These are phyloP conservation scores for Kazachstania bromeliacearum DNA, from an alignment of 805 yeast species.

Conservation along the genomic window DNA sequence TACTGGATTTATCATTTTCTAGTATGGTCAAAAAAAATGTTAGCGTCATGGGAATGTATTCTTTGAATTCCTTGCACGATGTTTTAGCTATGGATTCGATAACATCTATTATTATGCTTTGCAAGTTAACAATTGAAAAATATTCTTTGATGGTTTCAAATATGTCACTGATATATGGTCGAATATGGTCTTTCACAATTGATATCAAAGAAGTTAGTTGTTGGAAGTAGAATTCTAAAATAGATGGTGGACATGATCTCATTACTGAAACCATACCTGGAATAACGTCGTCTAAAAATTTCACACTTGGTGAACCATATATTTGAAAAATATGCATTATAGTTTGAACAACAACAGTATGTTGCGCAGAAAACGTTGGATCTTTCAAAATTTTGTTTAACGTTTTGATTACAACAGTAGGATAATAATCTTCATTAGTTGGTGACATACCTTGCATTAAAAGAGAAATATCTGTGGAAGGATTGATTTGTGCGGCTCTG, in stretches of 20 bases:
- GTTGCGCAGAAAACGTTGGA: slow-evolving; percentile 75
- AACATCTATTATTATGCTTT: slow-evolving; percentile 67
- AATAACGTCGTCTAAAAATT: slow-evolving; percentile 78
- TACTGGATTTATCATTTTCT: slow-evolving; percentile 58
- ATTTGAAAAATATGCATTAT: slow-evolving; percentile 85
- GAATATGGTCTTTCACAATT: slow-evolving; percentile 81
- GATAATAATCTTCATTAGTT: slow-evolving; percentile 83
- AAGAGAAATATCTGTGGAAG: slow-evolving; percentile 81
- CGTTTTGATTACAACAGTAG: slow-evolving; percentile 86
- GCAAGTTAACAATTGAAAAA: slow-evolving; percentile 53
- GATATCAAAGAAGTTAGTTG: slow-evolving; percentile 71
- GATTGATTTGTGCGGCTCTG: slow-evolving; percentile 68
- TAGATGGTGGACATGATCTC: slow-evolving; percentile 67
- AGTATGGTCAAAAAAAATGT: slow-evolving; percentile 68
- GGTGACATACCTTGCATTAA: slow-evolving; percentile 94
- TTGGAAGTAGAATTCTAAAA: slow-evolving; percentile 81
- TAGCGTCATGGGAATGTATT: slow-evolving; percentile 67
- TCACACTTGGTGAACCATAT: slow-evolving; percentile 78
- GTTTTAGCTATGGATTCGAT: slow-evolving; percentile 80
- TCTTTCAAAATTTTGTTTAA: slow-evolving; percentile 78
- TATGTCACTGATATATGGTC: slow-evolving; percentile 71
- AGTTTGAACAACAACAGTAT: slow-evolving; percentile 88
- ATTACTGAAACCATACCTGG: slow-evolving; percentile 83
- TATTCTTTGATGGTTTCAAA: slow-evolving; percentile 69
- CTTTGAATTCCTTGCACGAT: slow-evolving; percentile 84